Evolutionary conservation across 495 filamentous ascomycete genomes (phyloP).

Genomic region (Wilcoxina mikolae): DNA sequence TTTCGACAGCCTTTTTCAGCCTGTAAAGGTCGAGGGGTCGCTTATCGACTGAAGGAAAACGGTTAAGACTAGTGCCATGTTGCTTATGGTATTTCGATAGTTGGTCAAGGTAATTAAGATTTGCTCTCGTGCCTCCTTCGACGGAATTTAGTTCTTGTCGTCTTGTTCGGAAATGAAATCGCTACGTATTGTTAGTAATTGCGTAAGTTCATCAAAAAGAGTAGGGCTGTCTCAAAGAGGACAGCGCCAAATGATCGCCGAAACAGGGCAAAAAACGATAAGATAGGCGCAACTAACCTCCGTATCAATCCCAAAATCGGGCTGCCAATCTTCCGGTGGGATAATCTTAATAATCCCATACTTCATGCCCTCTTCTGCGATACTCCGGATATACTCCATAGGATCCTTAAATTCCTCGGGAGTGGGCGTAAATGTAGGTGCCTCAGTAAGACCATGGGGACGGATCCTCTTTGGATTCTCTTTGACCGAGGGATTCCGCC

Average conservation of each 20-base stretch:
- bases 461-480: slow-evolving; percentile 59
- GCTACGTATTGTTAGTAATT: slow-evolving; percentile 42
- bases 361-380: slow-evolving; percentile 63
- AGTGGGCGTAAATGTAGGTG: slow-evolving; percentile 79
- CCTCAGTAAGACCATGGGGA: slow-evolving; percentile 73
- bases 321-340: slow-evolving; percentile 86
- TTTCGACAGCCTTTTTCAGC: slow-evolving; percentile 91
- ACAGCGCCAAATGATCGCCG: too few species aligned
- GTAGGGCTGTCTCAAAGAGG: background rate
- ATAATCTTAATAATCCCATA: slow-evolving; percentile 93
- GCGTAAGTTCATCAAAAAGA: too few species aligned
- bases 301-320: slow-evolving; percentile 88
- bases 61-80: slow-evolving; percentile 82
- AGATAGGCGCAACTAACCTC: slow-evolving; percentile 48
- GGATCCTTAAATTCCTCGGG: slow-evolving; percentile 92
- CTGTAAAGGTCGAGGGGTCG: slow-evolving; percentile 91
- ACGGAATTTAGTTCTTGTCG: slow-evolving; percentile 96
- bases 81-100: slow-evolving; percentile 94
- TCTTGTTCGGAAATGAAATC: slow-evolving; percentile 91
- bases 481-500: slow-evolving; percentile 60
- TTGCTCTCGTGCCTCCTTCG: slow-evolving; percentile 96
- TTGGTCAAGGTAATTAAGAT: slow-evolving; percentile 90
- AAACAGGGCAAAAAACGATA: slow-evolving; percentile 5
- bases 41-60: slow-evolving; percentile 94
- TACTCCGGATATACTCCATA: slow-evolving; percentile 79